Conservation (phyloP, 1,284 basidiomycete genomes). For the Ustilago tritici region DNA sequence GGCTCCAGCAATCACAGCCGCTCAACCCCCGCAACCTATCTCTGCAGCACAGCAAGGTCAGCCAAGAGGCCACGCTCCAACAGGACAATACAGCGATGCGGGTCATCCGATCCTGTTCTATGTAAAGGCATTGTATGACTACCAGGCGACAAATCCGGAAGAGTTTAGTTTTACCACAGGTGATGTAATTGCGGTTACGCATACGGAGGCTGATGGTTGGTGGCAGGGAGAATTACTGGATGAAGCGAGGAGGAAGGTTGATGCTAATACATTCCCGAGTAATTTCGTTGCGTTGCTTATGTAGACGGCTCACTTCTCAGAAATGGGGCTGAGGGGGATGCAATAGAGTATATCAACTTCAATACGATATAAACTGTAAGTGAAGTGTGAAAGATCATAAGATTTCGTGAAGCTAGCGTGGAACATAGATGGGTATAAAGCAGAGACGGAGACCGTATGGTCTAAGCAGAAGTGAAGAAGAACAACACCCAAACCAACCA, state of each 20-base stretch:
- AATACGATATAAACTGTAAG: not conserved
- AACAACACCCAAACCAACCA: slow-evolving; percentile 31
- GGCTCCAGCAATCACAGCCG: slow-evolving; percentile 44
- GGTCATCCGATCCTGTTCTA: slow-evolving; percentile 85
- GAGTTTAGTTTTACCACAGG: slow-evolving; percentile 88
- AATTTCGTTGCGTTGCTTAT: slow-evolving; percentile 80
- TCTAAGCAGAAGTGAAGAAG: slow-evolving; percentile 8
- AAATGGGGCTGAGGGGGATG: not conserved
- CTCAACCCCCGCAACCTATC: slow-evolving; percentile 31
- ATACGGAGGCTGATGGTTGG: slow-evolving; percentile 93
- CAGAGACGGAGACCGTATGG: not conserved
- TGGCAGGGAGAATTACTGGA: slow-evolving; percentile 87
- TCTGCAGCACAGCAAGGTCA: slow-evolving; percentile 20
- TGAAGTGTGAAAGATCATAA: not conserved
- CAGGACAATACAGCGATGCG: slow-evolving; percentile 80
- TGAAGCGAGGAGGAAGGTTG: slow-evolving; percentile 81
- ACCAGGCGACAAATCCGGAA: slow-evolving; percentile 84
- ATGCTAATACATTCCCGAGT: slow-evolving; percentile 88
- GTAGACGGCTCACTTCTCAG: slow-evolving; percentile 10
- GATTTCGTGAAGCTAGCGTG: not conserved
- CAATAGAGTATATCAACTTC: not conserved
- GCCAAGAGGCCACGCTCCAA: slow-evolving; percentile 71
- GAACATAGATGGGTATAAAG: slow-evolving; percentile 11
- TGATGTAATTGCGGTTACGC: slow-evolving; percentile 91
- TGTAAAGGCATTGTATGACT: slow-evolving; percentile 85